Conservation (phyloP, 2,329 filamentous ascomycete species). For the Leptographium wingfieldii region DNA sequence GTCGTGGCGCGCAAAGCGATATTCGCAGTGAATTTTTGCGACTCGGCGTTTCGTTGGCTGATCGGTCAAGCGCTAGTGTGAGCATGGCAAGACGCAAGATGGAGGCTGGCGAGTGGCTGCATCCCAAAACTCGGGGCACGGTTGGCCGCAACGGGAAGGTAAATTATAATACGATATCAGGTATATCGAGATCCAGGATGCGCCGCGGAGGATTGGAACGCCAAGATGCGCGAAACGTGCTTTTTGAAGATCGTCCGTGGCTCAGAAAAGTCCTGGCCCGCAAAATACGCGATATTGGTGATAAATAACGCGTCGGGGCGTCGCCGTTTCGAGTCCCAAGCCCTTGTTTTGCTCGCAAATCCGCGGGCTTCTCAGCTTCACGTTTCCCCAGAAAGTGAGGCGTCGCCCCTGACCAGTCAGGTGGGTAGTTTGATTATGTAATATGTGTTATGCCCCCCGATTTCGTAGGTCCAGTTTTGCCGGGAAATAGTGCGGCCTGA, state of each 20-base stretch:
- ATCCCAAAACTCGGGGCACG: conserved; percentile 1
- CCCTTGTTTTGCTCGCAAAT: conserved; percentile 1
- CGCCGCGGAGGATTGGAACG: conserved; percentile 8
- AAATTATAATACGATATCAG: neutral
- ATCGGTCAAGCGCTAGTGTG: conserved; percentile 3
- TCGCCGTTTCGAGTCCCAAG: neutral
- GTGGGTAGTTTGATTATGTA: neutral
- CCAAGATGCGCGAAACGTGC: conserved; percentile 2
- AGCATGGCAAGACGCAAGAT: conserved; percentile 8
- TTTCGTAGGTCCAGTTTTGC: neutral
- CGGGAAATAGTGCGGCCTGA: neutral
- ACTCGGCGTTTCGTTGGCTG: neutral
- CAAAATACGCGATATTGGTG: conserved; percentile 7
- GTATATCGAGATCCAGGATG: neutral
- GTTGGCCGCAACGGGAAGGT: neutral
- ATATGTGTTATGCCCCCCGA: neutral
- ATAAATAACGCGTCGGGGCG: conserved; percentile 11
- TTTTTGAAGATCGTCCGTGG: neutral
- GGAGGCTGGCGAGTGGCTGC: neutral
- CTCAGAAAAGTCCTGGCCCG: neutral
- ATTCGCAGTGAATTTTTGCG: neutral
- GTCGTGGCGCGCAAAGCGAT: neutral
- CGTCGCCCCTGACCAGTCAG: neutral
- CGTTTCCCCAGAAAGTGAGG: conserved; percentile 1
- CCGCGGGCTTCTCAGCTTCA: neutral